These are phyloP conservation scores for Astrocystis sublimbata DNA, from an alignment of 495 filamentous ascomycete species.

Conservation along the genomic window DNA sequence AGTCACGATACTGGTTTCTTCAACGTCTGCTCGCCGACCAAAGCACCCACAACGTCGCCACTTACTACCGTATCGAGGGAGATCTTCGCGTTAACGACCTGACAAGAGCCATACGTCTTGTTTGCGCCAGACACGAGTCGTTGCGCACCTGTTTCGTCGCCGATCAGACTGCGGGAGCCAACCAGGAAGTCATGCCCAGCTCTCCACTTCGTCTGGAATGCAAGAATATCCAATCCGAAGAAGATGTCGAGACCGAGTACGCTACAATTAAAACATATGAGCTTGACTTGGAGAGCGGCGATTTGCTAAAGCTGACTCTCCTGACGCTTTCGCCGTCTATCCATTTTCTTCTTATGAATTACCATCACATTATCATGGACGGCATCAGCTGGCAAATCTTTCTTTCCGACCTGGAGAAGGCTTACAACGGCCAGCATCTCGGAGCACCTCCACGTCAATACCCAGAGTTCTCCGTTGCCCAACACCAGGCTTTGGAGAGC, in stretches of 20 bases:
- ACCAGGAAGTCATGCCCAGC: neutral
- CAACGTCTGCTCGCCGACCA: constrained; percentile 34
- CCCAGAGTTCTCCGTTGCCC: constrained; percentile 22
- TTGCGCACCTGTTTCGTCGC: constrained; percentile 37
- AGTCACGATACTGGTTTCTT: constrained; percentile 52
- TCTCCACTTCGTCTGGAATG: neutral
- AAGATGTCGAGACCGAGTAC: neutral
- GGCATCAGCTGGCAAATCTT: constrained; percentile 13
- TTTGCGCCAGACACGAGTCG: constrained; percentile 44
- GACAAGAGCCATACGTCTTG: constrained; percentile 32
- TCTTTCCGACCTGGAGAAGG: constrained; percentile 38
- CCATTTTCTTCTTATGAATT: constrained; percentile 17
- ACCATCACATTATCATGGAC: constrained; percentile 23
- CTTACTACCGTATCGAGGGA: constrained; percentile 36
- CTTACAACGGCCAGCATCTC: constrained; percentile 34
- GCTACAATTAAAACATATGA: neutral
- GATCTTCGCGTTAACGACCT: constrained; percentile 27
- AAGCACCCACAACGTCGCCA: constrained; percentile 38
- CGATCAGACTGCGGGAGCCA: neutral
- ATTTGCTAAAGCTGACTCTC: constrained; percentile 10
- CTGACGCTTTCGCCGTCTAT: constrained; percentile 17
- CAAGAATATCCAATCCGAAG: neutral
- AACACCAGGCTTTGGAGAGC: neutral
- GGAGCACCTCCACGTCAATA: constrained; percentile 11
- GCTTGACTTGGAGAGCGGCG: constrained; percentile 6